A percentile compares a stretch with the other conserved stretches of the same genome.
phyloP scores from a whole-genome alignment of 257 asterid species.

The Solanum microdontum region DNA sequence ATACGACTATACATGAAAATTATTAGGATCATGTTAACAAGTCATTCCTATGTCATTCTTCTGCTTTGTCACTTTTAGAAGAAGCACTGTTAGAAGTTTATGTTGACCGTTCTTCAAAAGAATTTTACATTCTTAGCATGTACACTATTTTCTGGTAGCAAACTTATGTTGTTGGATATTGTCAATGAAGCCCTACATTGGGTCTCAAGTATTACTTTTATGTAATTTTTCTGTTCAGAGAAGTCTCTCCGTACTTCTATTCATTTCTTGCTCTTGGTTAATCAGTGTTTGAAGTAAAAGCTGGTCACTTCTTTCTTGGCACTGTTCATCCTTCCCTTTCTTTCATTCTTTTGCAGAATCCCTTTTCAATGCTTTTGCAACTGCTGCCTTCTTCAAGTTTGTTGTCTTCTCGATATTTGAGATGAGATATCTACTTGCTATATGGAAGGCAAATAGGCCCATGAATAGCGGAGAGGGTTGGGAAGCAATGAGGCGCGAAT shows the following conservation, averaged over 20 bases:
- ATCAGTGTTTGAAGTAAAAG: neutral
- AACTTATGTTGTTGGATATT: neutral
- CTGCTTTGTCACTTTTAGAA: neutral
- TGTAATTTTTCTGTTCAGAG: neutral
- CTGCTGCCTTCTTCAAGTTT: constrained; percentile 96
- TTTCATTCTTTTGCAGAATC: constrained; percentile 49
- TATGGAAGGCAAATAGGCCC: constrained; percentile 94
- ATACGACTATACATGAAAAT: neutral
- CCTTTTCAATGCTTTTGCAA: constrained; percentile 93
- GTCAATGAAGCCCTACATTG: neutral
- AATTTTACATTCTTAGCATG: neutral
- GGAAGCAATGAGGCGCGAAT: constrained; percentile 98
- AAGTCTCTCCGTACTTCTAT: neutral
- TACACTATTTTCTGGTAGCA: neutral
- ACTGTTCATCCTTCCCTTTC: neutral
- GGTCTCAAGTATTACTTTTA: neutral
- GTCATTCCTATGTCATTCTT: neutral
- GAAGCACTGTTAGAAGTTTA: neutral
- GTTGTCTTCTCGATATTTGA: constrained; percentile 97
- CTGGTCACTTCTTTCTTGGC: neutral
- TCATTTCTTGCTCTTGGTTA: neutral
- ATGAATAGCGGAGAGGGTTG: constrained; percentile 71
- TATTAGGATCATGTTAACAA: neutral
- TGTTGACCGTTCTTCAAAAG: neutral
- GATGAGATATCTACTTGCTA: constrained; percentile 96